Percentiles rank a stretch among this genome's conserved stretches.
Evolutionary conservation across 768 basidiomycete species (phyloP).

Genomic region (Rhizopogon vinicolor): DNA sequence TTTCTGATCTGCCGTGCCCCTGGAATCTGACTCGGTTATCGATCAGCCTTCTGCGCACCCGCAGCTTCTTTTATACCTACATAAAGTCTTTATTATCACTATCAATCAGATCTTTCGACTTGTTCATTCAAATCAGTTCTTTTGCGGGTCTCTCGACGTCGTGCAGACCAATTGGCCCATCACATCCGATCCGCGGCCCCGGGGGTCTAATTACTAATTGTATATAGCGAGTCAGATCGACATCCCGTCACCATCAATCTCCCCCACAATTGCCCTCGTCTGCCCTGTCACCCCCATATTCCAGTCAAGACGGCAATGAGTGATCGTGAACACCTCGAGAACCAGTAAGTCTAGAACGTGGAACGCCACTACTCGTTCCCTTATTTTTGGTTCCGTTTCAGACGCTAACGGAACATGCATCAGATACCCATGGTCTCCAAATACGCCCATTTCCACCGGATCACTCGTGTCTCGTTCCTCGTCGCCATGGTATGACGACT

Average conservation of each 20-base stretch:
- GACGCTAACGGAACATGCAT: not conserved
- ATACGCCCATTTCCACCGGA: slow-evolving; percentile 1
- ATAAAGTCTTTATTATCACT: not conserved
- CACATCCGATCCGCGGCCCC: not conserved
- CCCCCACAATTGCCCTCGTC: not conserved
- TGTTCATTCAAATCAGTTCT: not conserved
- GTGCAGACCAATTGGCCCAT: not conserved
- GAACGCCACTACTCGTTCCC: not conserved
- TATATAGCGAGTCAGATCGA: not conserved
- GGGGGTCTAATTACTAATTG: not conserved
- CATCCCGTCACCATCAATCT: not conserved
- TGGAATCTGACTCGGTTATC: not conserved
- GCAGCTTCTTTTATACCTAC: not conserved
- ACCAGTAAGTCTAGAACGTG: not conserved
- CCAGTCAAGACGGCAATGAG: not conserved
- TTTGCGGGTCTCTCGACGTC: not conserved
- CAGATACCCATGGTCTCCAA: slow-evolving; percentile 2
- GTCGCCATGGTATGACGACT: slow-evolving; percentile 8
- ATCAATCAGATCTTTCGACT: not conserved
- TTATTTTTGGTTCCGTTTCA: not conserved
- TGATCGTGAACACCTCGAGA: not conserved
- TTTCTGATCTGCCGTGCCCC: not conserved
- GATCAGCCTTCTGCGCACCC: not conserved
- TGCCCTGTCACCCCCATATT: not conserved
- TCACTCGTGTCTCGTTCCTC: not conserved